Percentiles rank a stretch among this genome's conserved stretches.
These are phyloP conservation scores for Schizothecium vesticola DNA, from an alignment of 495 filamentous ascomycete species.

Conservation along the genomic window DNA sequence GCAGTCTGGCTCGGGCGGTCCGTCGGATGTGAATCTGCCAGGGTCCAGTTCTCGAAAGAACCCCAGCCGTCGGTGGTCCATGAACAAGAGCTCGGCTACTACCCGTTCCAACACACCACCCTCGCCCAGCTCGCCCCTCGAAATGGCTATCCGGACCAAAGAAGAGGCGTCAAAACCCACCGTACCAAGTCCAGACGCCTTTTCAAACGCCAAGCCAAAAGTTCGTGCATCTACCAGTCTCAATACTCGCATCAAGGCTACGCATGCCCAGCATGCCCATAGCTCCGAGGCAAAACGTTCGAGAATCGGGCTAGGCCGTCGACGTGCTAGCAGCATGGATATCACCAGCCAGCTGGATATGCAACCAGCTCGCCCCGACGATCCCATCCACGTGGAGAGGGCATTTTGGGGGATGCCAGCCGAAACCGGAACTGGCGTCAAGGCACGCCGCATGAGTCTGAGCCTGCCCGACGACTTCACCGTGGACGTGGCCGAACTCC, in stretches of 20 bases:
- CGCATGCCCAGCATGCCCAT: constrained; percentile 4
- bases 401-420: constrained; percentile 50
- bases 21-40: constrained; percentile 16
- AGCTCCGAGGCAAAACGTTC: neutral
- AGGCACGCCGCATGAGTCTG: constrained; percentile 57
- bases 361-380: constrained; percentile 8
- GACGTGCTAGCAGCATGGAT: constrained; percentile 37
- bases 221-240: constrained; percentile 45
- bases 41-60: constrained; percentile 23
- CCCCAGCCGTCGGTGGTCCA: constrained; percentile 41
- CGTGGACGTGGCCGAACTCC: constrained; percentile 57
- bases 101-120: constrained; percentile 51
- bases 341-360: constrained; percentile 20
- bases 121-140: constrained; percentile 42
- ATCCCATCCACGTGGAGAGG: constrained; percentile 27
- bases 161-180: constrained; percentile 28
- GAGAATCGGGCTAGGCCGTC: constrained; percentile 4
- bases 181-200: constrained; percentile 37
- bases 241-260: constrained; percentile 19
- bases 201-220: constrained; percentile 37
- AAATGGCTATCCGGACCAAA: constrained; percentile 28
- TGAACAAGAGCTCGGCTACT: constrained; percentile 40
- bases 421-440: constrained; percentile 58
- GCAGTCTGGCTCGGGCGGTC: neutral
- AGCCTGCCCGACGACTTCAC: constrained; percentile 59